Conservation (phyloP, 2,329 filamentous ascomycete species). For the Xylaria sp. region DNA sequence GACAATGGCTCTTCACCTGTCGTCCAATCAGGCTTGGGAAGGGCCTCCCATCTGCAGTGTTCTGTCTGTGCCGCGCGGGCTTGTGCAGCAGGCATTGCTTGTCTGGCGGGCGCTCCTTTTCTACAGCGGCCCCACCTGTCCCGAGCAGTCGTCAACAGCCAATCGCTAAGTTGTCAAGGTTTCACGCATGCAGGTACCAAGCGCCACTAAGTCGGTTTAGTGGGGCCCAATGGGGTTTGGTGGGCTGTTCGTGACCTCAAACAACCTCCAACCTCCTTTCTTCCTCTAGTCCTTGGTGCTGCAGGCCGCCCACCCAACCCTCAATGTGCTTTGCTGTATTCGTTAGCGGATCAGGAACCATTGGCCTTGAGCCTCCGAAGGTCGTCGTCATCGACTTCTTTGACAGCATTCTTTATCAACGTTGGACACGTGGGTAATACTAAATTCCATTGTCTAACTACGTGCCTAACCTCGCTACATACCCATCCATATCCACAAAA, state of each 20-base stretch:
- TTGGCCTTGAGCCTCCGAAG: neutral
- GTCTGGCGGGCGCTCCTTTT: slow-evolving; percentile 8
- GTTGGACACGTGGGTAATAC: neutral
- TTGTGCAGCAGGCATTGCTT: neutral
- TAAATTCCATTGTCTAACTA: neutral
- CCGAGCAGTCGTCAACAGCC: slow-evolving; percentile 23
- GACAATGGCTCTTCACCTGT: neutral
- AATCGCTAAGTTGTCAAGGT: slow-evolving; percentile 24
- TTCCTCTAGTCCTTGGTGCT: neutral
- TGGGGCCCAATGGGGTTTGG: neutral
- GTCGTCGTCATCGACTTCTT: neutral
- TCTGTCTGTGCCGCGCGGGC: neutral
- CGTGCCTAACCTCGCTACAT: neutral
- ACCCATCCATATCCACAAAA: neutral
- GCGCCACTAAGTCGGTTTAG: slow-evolving; percentile 9
- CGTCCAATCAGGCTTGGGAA: neutral
- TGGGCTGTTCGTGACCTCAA: slow-evolving; percentile 1
- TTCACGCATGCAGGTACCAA: slow-evolving; percentile 39
- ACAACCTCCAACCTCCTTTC: slow-evolving; percentile 19
- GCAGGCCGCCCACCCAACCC: slow-evolving; percentile 6
- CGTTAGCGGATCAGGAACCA: neutral
- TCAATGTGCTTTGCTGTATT: neutral
- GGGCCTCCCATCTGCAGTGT: neutral
- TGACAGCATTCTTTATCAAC: neutral
- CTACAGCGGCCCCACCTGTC: slow-evolving; percentile 9